Conservation (phyloP, 2,329 filamentous ascomycete species). For the Ceratocystis variospora region DNA sequence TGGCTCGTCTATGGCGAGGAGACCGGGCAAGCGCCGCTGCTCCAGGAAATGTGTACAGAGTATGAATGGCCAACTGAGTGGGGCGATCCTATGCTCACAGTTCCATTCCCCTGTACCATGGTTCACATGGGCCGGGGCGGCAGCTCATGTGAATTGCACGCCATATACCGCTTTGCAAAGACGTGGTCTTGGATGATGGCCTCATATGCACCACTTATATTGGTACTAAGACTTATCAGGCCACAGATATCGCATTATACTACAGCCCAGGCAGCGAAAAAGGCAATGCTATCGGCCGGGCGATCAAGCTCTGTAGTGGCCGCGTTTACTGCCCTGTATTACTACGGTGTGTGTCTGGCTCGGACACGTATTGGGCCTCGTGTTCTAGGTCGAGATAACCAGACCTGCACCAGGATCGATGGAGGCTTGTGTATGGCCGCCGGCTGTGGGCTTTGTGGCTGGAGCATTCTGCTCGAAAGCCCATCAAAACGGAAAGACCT, state of each 20-base stretch:
- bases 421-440: conserved; percentile 53
- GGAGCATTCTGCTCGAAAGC: conserved; percentile 65
- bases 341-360: conserved; percentile 70
- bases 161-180: conserved; percentile 49
- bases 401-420: conserved; percentile 37
- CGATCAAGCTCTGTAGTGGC: conserved; percentile 67
- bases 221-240: conserved; percentile 43
- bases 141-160: conserved; percentile 58
- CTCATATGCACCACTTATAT: conserved; percentile 63
- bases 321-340: conserved; percentile 64
- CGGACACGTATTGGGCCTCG: conserved; percentile 60
- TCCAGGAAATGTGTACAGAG: conserved; percentile 59
- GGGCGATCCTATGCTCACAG: conserved; percentile 55
- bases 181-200: conserved; percentile 62
- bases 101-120: conserved; percentile 69
- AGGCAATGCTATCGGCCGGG: conserved; percentile 45
- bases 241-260: conserved; percentile 29
- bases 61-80: conserved; percentile 53
- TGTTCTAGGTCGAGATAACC: conserved; percentile 41
- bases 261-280: conserved; percentile 33
- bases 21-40: conserved; percentile 52
- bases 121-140: conserved; percentile 67
- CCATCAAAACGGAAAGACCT: conserved; percentile 55
- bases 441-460: conserved; percentile 65
- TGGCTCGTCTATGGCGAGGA: conserved; percentile 59